phyloP scores from a whole-genome alignment of 495 filamentous ascomycete genomes.

The Neurospora hispaniola region DNA sequence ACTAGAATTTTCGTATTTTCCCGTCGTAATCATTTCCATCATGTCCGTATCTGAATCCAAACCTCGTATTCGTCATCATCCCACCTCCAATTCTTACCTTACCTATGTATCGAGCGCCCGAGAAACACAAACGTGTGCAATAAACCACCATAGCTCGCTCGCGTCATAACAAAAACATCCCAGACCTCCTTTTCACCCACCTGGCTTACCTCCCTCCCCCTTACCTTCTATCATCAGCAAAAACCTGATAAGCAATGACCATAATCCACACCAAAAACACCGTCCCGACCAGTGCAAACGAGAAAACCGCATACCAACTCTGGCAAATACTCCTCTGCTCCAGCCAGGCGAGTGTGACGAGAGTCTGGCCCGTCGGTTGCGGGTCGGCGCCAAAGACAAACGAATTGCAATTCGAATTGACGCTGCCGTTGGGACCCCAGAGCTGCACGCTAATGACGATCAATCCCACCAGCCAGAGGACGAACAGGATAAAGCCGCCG shows the following conservation, averaged over 20 bases:
- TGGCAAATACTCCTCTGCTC: slow-evolving; percentile 80
- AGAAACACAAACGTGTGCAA: neutral
- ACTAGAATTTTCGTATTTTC: neutral
- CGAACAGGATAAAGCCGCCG: slow-evolving; percentile 85
- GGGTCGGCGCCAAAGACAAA: slow-evolving; percentile 47
- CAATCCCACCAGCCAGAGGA: slow-evolving; percentile 85
- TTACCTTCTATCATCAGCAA: slow-evolving; percentile 30
- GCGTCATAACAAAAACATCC: neutral
- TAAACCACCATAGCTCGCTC: neutral
- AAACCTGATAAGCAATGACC: slow-evolving; percentile 83
- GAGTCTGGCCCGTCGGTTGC: slow-evolving; percentile 46
- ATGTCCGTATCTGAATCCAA: neutral
- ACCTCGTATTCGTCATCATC: neutral
- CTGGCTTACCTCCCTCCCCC: neutral
- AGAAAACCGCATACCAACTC: slow-evolving; percentile 55
- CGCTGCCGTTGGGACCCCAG: slow-evolving; percentile 64
- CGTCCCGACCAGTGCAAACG: slow-evolving; percentile 63
- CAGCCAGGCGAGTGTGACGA: slow-evolving; percentile 73
- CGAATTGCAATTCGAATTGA: slow-evolving; percentile 70
- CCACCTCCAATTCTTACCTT: neutral
- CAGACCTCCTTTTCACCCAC: neutral
- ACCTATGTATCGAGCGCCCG: neutral
- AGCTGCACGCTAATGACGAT: slow-evolving; percentile 84
- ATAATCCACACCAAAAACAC: slow-evolving; percentile 94
- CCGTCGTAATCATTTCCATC: too few relatives aligned